phyloP scores from a whole-genome alignment of 2,329 filamentous ascomycete species.

The Daldinia sp. region DNA sequence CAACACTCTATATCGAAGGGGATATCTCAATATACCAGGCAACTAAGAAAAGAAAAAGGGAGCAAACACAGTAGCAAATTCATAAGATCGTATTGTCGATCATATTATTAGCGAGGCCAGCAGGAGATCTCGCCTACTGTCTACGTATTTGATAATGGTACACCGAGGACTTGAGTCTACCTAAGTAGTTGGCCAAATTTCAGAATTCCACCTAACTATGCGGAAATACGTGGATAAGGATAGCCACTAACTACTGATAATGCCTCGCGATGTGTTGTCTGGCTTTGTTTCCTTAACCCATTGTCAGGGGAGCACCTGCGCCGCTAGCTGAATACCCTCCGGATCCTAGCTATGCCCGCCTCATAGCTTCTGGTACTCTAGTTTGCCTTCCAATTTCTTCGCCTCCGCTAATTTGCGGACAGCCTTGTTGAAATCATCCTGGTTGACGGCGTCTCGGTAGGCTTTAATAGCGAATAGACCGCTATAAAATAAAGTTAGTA shows the following conservation, averaged over 20 bases:
- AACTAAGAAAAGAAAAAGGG: background rate
- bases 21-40: no score
- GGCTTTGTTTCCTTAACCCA: background rate
- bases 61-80: background rate
- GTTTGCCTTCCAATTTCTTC: conserved; percentile 98
- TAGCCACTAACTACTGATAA: background rate
- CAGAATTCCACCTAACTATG: background rate
- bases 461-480: conserved; percentile 98
- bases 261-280: conserved; percentile 12
- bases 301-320: background rate
- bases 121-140: conserved; percentile 5
- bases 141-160: conserved; percentile 25
- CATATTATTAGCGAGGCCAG: conserved; percentile 19
- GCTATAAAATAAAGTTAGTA: conserved; percentile 55
- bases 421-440: conserved; percentile 99
- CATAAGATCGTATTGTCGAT: conserved; percentile 3
- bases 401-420: conserved; percentile 96
- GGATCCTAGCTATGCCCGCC: background rate
- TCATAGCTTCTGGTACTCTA: conserved; percentile 96
- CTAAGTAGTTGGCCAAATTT: background rate
- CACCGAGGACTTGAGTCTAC: conserved; percentile 16
- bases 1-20: no score
- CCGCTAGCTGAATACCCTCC: background rate
- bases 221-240: background rate
- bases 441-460: conserved; percentile 93